Evolutionary conservation across 768 basidiomycete genomes (phyloP).

Genomic region (Rhodotorula babjevae): DNA sequence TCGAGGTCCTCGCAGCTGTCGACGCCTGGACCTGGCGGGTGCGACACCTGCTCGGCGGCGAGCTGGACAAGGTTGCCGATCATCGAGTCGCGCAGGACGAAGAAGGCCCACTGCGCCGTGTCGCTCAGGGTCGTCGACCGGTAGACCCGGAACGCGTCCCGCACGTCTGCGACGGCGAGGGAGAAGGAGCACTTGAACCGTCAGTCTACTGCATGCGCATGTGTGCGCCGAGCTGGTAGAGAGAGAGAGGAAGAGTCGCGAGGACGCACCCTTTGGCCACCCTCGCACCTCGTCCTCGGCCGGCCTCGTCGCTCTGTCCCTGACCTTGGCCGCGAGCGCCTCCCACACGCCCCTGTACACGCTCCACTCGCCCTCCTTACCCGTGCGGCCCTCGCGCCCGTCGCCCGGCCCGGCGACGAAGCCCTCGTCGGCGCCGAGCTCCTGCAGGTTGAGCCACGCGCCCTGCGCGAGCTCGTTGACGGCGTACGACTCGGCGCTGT

Average conservation of each 20-base stretch:
- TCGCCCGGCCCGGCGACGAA: conserved; percentile 15
- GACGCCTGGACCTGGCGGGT: conserved; percentile 21
- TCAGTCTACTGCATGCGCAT: too few relatives aligned
- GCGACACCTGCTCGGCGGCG: conserved; percentile 24
- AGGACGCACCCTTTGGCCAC: conserved; percentile 39
- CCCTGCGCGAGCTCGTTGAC: conserved; percentile 31
- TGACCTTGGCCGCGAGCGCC: conserved; percentile 26
- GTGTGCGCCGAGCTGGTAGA: too few relatives aligned
- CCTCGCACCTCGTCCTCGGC: conserved; percentile 6
- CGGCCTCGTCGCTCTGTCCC: conserved; percentile 30
- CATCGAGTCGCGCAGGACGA: conserved; percentile 49
- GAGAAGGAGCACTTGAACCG: too few relatives aligned
- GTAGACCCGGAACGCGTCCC: conserved; percentile 36
- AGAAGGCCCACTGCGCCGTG: conserved; percentile 44
- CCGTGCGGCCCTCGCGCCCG: conserved; percentile 18
- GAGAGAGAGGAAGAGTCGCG: background rate
- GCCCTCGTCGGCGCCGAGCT: conserved; percentile 38
- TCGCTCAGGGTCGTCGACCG: conserved; percentile 36
- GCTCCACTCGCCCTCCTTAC: conserved; percentile 20
- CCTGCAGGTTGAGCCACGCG: conserved; percentile 40
- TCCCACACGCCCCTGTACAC: conserved; percentile 32
- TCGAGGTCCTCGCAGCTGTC: conserved; percentile 47
- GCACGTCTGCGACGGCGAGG: conserved; percentile 37
- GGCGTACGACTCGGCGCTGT: conserved; percentile 28
- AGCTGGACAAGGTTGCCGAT: conserved; percentile 44